Base-by-base conservation (phyloP, 108 stramenopile species). In the Nitzschia sp. region DNA sequence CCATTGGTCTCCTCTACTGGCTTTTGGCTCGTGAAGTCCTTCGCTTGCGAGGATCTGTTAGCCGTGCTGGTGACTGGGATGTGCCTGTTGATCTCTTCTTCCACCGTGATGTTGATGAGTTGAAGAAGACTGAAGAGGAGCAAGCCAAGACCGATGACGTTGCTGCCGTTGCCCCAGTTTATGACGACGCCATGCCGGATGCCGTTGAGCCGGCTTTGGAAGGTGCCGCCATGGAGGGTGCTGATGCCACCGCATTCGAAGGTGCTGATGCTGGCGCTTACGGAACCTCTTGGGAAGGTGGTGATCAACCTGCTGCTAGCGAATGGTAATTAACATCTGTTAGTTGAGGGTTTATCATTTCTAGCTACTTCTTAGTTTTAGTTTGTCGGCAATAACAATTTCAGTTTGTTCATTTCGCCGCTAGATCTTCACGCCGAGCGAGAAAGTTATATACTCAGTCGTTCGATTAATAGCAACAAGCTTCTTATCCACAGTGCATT, bases 31-130 rank as follows among this genome's bases (percentile, higher is more conserved):
- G 99, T 75, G 99, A 99, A 81, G 95, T 99, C 58, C 85, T 99
- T 30, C 91, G 98, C 54, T 83, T 99, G 54, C 96, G 99, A 54
- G 99, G 99, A 82, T 83, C 94, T 66, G 92, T 99, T 64, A 83
- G 86, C 84, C 92, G 97, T 69, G 64, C 75, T 29, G 68, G 70
- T 19, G 86, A 93, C 67, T 99, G 99, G 99, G 95, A 96, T 64
- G 98, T 99, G 24, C 97, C 98, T 32, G 98, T 99, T 45, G 99
- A 99, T 88, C 94, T 99, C 36, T 99, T 99, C 95, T 99, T 99
- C 95, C 97, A 99, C 92, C 97, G 98, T 81, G 99, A 99, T 78
- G 83, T 97, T 59, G 99, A 99, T 68, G 99, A 99, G 87, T 83
- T 99, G 59, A 98, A 99, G 94, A 97, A 97, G 87, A 86, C 59